Percentiles rank a stretch among this genome's conserved stretches.
phyloP scores from a whole-genome alignment of 495 filamentous ascomycete species.

The Astrocystis sublimbata region DNA sequence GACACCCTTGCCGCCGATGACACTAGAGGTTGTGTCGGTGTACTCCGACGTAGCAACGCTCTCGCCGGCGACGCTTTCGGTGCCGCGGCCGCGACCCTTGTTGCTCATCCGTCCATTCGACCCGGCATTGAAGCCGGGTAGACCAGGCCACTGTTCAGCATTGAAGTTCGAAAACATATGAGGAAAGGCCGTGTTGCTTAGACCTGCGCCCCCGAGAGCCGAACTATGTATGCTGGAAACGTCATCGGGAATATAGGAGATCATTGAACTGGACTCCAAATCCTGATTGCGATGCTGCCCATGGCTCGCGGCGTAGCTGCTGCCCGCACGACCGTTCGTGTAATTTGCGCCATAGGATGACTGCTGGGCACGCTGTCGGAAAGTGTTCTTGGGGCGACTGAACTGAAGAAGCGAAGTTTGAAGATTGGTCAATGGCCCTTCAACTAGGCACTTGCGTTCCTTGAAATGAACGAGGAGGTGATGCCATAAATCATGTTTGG shows the following conservation, averaged over 20 bases:
- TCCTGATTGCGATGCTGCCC: conserved; percentile 59
- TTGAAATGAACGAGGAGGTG: conserved; percentile 97
- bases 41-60: conserved; percentile 86
- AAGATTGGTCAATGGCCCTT: conserved; percentile 93
- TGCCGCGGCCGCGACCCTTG: conserved; percentile 61
- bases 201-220: conserved; percentile 77
- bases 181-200: conserved; percentile 77
- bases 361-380: conserved; percentile 68
- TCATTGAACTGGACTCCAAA: conserved; percentile 83
- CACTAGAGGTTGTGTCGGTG: conserved; percentile 74
- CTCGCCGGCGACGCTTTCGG: conserved; percentile 84
- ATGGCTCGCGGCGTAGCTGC: conserved; percentile 47
- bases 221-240: conserved; percentile 95
- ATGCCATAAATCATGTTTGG: conserved; percentile 98
- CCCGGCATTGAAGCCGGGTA: conserved; percentile 63
- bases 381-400: conserved; percentile 86
- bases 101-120: conserved; percentile 54
- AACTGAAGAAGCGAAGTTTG: conserved; percentile 95
- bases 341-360: conserved; percentile 71
- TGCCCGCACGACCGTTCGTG: conserved; percentile 47
- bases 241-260: conserved; percentile 95
- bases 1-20: conserved; percentile 72
- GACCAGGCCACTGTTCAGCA: conserved; percentile 81
- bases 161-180: conserved; percentile 94
- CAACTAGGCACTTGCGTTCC: conserved; percentile 92